phyloP scores from a whole-genome alignment of 352 stramenopile species.

The Globisporangium mamillatum region DNA sequence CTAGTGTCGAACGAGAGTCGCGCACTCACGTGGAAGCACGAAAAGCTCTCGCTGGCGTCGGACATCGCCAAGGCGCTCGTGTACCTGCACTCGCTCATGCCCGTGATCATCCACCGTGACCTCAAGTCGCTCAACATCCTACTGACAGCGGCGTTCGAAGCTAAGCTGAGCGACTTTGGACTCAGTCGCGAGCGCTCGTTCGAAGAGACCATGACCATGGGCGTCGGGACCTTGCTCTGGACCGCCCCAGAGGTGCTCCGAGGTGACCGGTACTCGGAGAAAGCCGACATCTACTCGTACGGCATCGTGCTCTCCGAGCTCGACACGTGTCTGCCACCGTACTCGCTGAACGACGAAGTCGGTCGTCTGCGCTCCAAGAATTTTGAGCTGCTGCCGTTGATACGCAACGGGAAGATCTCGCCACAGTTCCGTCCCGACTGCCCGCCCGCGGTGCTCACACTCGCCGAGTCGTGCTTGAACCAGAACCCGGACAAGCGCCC shows the following conservation, averaged over 20 bases:
- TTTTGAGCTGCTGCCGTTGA: constrained; percentile 56
- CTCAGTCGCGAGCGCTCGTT: constrained; percentile 50
- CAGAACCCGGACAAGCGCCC: constrained; percentile 35
- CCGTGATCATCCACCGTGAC: constrained; percentile 63
- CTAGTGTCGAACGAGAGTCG: constrained; percentile 38
- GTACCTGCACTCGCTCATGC: constrained; percentile 59
- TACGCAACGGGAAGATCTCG: constrained; percentile 40
- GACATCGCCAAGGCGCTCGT: constrained; percentile 57
- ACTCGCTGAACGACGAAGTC: constrained; percentile 48
- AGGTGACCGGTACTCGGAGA: constrained; percentile 52
- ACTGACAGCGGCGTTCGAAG: constrained; percentile 35
- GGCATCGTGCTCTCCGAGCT: constrained; percentile 62
- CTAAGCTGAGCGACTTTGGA: constrained; percentile 64
- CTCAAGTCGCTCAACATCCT: constrained; percentile 69
- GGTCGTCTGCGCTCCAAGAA: constrained; percentile 36
- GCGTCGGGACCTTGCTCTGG: constrained; percentile 59
- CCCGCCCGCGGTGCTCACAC: constrained; percentile 27
- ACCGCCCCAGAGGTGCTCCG: constrained; percentile 57
- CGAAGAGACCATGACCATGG: constrained; percentile 66
- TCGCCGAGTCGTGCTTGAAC: constrained; percentile 34
- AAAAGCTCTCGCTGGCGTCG: constrained; percentile 58
- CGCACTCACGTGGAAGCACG: constrained; percentile 33
- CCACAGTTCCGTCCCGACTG: constrained; percentile 40
- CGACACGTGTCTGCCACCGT: constrained; percentile 55
- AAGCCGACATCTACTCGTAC: constrained; percentile 64